These are phyloP conservation scores for Aspergillus sp. DNA, from an alignment of 2,329 filamentous ascomycete genomes.

Conservation along the genomic window DNA sequence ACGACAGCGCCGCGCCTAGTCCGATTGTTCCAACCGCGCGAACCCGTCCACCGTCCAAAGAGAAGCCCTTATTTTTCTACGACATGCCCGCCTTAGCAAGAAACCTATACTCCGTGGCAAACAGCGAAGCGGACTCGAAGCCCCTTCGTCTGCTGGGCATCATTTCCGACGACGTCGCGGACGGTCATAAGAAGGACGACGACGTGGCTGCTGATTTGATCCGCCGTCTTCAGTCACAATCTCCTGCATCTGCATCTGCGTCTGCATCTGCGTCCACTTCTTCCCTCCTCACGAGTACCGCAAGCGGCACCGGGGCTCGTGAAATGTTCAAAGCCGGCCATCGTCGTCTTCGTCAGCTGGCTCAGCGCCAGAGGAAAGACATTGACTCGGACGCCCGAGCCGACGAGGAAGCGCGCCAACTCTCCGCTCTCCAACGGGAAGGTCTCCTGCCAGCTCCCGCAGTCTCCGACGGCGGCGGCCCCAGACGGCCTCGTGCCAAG, in stretches of 20 bases:
- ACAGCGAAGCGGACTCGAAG: not conserved
- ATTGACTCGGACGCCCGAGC: constrained; percentile 14
- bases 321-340: constrained; percentile 24
- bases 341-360: constrained; percentile 28
- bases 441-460: constrained; percentile 19
- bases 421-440: constrained; percentile 23
- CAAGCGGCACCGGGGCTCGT: constrained; percentile 19
- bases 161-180: not conserved
- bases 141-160: not conserved
- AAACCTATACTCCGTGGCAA: not conserved
- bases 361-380: constrained; percentile 24
- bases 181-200: not conserved
- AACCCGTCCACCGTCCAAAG: constrained; percentile 17
- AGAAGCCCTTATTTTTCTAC: constrained; percentile 5
- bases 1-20: constrained; percentile 25
- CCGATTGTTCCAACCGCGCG: constrained; percentile 29
- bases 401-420: constrained; percentile 20
- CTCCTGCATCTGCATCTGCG: not conserved
- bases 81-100: not conserved
- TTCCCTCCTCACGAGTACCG: not conserved
- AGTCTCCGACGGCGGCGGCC: too few species aligned
- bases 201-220: not conserved
- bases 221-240: not conserved
- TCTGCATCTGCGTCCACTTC: not conserved
- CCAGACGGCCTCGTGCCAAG: constrained; percentile 10